A percentile compares a stretch with the other conserved stretches of the same genome.
These are phyloP conservation scores for Mycena indigotica DNA, from an alignment of 768 basidiomycete genomes.

Conservation along the genomic window DNA sequence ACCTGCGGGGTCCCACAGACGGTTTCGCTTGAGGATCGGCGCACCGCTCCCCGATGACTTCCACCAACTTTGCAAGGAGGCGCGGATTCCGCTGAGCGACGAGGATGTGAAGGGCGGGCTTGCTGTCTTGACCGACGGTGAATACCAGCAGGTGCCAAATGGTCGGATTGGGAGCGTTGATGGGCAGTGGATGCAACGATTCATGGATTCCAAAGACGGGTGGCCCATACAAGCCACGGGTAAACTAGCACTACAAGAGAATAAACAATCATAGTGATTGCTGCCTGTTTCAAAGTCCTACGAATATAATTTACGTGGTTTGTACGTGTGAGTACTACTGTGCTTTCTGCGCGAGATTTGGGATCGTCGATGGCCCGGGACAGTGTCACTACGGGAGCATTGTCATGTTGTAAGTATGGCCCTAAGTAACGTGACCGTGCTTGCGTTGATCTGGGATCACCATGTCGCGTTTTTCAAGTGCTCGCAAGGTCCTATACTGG, in stretches of 20 bases:
- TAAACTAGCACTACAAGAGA: no score
- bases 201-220: constrained; percentile 8
- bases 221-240: no score
- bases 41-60: constrained; percentile 65
- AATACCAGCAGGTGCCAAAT: constrained; percentile 41
- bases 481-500: constrained; percentile 58
- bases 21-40: constrained; percentile 52
- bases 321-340: no score
- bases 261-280: no score
- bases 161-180: constrained; percentile 39
- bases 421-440: no score
- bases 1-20: constrained; percentile 44
- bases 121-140: constrained; percentile 31
- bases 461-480: constrained; percentile 8
- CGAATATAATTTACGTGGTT: no score
- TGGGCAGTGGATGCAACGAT: constrained; percentile 34
- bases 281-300: no score
- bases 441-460: no score
- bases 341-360: no score
- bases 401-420: no score
- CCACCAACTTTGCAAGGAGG: constrained; percentile 47
- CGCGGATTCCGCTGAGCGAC: constrained; percentile 43
- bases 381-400: no score
- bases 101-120: constrained; percentile 47
- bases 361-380: no score